Evolutionary conservation across 2,329 filamentous ascomycete genomes (phyloP).

Genomic region (Rhexocercosporidium sp.): DNA sequence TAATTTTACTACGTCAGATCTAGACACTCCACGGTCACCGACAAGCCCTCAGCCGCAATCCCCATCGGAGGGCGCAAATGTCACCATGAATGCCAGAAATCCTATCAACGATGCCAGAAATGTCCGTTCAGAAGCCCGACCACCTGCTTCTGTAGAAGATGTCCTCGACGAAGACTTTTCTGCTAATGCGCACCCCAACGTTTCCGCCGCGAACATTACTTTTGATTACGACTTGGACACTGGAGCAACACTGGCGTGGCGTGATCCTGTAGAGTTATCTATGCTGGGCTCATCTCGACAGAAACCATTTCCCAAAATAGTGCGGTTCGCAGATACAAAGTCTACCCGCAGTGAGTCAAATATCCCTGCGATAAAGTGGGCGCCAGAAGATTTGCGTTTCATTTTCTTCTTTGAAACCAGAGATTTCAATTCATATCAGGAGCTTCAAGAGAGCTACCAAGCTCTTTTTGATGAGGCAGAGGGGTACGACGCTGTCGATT

Average conservation of each 20-base stretch:
- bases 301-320: background rate
- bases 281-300: background rate
- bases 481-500: background rate
- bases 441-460: conserved; percentile 16
- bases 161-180: conserved; percentile 14
- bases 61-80: background rate
- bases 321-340: background rate
- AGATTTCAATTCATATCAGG: conserved; percentile 12
- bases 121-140: background rate
- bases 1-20: background rate
- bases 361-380: background rate
- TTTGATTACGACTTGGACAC: background rate
- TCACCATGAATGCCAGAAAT: background rate
- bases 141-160: conserved; percentile 9
- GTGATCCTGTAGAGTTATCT: background rate
- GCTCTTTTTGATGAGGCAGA: background rate
- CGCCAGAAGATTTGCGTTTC: conserved; percentile 12
- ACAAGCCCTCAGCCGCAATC: too few species aligned
- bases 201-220: background rate
- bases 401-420: conserved; percentile 14
- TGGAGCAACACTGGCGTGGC: background rate
- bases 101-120: background rate
- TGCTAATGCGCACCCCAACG: conserved; percentile 9
- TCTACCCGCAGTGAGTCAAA: too few species aligned
- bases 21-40: background rate